Evolutionary conservation across 2,329 filamentous ascomycete genomes (phyloP).

Genomic region (Xylaria sp.): DNA sequence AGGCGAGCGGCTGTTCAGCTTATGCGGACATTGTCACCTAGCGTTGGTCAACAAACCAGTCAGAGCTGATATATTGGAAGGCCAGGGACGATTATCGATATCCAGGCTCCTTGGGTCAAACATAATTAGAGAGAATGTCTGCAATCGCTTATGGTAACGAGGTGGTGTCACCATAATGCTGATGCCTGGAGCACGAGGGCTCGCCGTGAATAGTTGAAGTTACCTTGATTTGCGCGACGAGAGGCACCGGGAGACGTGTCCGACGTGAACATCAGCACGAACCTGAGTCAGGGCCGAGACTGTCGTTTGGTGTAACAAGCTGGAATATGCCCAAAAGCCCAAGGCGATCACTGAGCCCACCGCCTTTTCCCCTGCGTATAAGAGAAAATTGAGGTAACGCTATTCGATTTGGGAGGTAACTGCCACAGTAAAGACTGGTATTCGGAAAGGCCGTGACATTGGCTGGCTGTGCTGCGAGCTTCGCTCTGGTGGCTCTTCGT

Average conservation of each 20-base stretch:
- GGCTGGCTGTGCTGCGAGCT: neutral
- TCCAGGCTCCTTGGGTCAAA: constrained; percentile 2
- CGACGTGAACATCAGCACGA: constrained; percentile 2
- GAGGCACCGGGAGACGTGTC: neutral
- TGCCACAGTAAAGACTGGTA: neutral
- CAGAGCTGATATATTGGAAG: constrained; percentile 1
- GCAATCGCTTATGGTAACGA: neutral
- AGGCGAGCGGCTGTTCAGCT: neutral
- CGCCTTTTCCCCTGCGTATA: neutral
- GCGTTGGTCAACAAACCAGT: constrained; percentile 1
- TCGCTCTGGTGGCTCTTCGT: neutral
- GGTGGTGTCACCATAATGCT: constrained; percentile 12
- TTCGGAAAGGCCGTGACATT: neutral
- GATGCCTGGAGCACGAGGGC: constrained; percentile 8
- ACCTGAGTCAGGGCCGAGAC: neutral
- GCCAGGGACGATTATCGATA: neutral
- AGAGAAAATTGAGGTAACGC: neutral
- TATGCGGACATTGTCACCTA: neutral
- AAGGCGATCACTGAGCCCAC: neutral
- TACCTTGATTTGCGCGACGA: neutral
- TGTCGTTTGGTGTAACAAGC: neutral
- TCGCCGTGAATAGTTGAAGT: neutral
- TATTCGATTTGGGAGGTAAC: neutral
- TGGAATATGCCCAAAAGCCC: neutral
- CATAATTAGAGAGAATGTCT: neutral